Evolutionary conservation across 164 flowering plant genomes (phyloP).

Genomic region (Buxus sempervirens): DNA sequence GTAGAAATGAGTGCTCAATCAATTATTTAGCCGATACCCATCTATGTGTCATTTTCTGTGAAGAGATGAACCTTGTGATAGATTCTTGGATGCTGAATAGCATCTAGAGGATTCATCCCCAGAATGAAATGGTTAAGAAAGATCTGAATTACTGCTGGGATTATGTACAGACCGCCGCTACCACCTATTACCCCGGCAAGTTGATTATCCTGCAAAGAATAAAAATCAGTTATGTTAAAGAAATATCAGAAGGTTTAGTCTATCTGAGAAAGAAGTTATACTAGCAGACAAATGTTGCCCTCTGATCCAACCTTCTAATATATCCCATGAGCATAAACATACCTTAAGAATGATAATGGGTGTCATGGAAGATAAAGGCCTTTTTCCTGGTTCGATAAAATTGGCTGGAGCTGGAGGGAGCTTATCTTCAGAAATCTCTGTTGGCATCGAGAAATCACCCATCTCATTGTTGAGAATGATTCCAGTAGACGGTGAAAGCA

Average conservation of each 20-base stretch:
- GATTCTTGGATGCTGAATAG: conserved; percentile 74
- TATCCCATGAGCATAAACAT: conserved; percentile 2
- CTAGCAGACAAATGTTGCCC: no score
- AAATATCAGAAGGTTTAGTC: no score
- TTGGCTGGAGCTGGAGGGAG: conserved; percentile 92
- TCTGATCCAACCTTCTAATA: no score
- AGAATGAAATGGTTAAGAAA: conserved; percentile 66
- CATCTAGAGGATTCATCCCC: conserved; percentile 72
- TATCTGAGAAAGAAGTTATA: no score
- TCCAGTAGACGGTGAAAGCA: conserved; percentile 84
- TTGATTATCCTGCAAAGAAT: conserved; percentile 51
- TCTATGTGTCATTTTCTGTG: no score
- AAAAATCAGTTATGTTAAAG: no score
- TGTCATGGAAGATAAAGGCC: conserved; percentile 93
- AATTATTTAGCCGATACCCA: no score
- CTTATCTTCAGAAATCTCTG: conserved; percentile 43
- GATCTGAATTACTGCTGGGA: conserved; percentile 75
- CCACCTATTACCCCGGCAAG: conserved; percentile 80
- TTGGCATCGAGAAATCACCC: conserved; percentile 87
- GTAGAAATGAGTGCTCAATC: background rate
- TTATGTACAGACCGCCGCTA: conserved; percentile 73
- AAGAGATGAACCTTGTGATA: conserved; percentile 58
- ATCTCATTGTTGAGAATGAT: conserved; percentile 89
- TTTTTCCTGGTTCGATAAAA: conserved; percentile 72
- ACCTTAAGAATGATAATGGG: conserved; percentile 84